These are phyloP conservation scores for Taphrina deformans DNA, from an alignment of 1,139 yeast species.

Conservation along the genomic window DNA sequence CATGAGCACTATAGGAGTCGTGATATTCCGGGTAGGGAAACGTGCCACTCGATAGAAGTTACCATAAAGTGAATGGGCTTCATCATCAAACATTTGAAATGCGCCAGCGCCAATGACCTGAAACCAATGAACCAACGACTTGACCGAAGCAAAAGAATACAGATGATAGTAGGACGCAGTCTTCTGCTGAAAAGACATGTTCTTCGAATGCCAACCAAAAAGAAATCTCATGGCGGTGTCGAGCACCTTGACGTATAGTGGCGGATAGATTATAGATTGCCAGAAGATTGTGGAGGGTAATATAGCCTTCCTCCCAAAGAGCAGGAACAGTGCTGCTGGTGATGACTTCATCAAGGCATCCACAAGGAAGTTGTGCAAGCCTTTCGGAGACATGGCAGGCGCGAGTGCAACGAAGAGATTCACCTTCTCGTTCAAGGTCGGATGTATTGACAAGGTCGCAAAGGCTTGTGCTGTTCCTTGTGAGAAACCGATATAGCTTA, in stretches of 20 bases:
- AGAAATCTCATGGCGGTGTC: slow-evolving; percentile 66
- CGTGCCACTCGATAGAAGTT: slow-evolving; percentile 59
- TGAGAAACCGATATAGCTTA: slow-evolving; percentile 78
- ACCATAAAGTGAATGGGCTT: slow-evolving; percentile 41
- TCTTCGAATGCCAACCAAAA: slow-evolving; percentile 74
- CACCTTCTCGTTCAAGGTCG: slow-evolving; percentile 66
- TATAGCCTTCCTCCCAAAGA: slow-evolving; percentile 73
- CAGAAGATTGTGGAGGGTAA: slow-evolving; percentile 79
- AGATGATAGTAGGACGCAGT: slow-evolving; percentile 75
- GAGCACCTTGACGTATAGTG: slow-evolving; percentile 69
- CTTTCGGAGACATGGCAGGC: slow-evolving; percentile 93
- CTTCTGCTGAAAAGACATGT: slow-evolving; percentile 72
- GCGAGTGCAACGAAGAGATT: slow-evolving; percentile 76
- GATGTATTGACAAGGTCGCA: slow-evolving; percentile 72
- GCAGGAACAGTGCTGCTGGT: slow-evolving; percentile 68
- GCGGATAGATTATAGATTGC: slow-evolving; percentile 71
- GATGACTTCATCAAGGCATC: slow-evolving; percentile 76
- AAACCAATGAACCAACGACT: slow-evolving; percentile 94
- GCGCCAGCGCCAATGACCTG: slow-evolving; percentile 78
- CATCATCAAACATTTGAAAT: slow-evolving; percentile 87
- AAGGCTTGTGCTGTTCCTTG: slow-evolving; percentile 93
- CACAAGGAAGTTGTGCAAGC: slow-evolving; percentile 70
- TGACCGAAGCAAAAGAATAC: slow-evolving; percentile 87
- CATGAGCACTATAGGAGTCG: slow-evolving; percentile 67
- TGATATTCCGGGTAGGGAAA: slow-evolving; percentile 65